A percentile compares a stretch with the other conserved stretches of the same genome.
Conservation (phyloP, 805 yeast genomes). For the Jamesozyma gamospora region DNA sequence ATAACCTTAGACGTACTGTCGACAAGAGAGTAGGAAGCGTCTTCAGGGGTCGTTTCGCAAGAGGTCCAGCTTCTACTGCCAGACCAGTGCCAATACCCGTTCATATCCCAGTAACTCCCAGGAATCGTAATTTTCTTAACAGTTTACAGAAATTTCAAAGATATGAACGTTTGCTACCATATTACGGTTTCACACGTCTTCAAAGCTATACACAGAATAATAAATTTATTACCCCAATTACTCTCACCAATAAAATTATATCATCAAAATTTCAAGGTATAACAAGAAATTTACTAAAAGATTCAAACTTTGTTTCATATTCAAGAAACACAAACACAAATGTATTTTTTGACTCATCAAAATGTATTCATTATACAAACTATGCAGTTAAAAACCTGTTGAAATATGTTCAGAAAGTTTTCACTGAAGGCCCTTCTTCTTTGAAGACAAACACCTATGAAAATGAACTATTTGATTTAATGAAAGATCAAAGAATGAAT, state of each 20-base stretch:
- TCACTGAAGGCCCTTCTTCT: background rate
- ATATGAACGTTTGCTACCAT: background rate
- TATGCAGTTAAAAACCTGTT: constrained; percentile 51
- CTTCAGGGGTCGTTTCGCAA: constrained; percentile 9
- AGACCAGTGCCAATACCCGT: constrained; percentile 13
- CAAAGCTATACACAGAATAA: background rate
- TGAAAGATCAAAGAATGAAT: constrained; percentile 19
- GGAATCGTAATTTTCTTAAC: background rate
- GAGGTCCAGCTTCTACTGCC: constrained; percentile 5
- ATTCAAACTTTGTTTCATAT: background rate
- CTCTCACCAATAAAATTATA: background rate
- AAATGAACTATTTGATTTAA: constrained; percentile 8
- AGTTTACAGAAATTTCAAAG: background rate
- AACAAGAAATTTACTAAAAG: background rate
- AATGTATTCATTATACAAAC: constrained; percentile 28
- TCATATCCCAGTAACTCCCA: background rate
- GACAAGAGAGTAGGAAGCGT: constrained; percentile 13
- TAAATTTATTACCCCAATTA: background rate
- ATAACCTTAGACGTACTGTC: constrained; percentile 13
- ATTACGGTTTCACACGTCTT: background rate
- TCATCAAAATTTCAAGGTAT: no score
- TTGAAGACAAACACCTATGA: constrained; percentile 8
- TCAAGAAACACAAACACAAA: no score
- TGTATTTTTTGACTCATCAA: constrained; percentile 13
- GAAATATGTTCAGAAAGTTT: background rate